phyloP scores from a whole-genome alignment of 208 protist genomes.

The Herpetomonas tarakana region DNA sequence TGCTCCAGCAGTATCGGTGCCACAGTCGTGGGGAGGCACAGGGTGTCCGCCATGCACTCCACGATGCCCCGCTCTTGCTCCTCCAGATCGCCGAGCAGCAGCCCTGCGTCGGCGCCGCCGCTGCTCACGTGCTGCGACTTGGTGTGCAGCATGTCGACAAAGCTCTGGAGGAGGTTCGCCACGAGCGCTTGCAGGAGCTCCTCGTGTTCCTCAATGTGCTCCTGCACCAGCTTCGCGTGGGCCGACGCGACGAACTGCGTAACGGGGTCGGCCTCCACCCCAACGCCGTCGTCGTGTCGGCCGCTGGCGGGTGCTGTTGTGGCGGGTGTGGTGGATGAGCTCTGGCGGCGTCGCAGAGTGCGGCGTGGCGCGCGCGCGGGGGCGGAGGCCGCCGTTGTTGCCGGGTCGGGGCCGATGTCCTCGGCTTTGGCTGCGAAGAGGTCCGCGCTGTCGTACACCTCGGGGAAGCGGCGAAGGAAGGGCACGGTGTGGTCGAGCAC shows the following conservation, averaged over 20 bases:
- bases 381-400: not conserved
- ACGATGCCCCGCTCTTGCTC: conserved; percentile 55
- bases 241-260: conserved; percentile 50
- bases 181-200: conserved; percentile 61
- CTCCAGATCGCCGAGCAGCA: conserved; percentile 8
- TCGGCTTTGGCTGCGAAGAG: conserved; percentile 72
- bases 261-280: conserved; percentile 35
- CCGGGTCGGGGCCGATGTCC: conserved; percentile 17
- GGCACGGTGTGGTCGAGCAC: conserved; percentile 72
- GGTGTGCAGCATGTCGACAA: conserved; percentile 71
- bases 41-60: conserved; percentile 80
- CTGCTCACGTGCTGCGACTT: conserved; percentile 47
- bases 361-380: conserved; percentile 12
- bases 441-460: conserved; percentile 69
- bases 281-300: conserved; percentile 6
- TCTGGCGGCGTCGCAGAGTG: conserved; percentile 17
- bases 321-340: not conserved
- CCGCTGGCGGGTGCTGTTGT: conserved; percentile 1
- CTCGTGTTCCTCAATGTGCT: conserved; percentile 74
- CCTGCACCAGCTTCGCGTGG: conserved; percentile 61
- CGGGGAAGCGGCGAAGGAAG: conserved; percentile 62
- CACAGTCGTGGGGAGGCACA: conserved; percentile 61
- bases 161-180: conserved; percentile 61
- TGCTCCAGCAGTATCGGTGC: conserved; percentile 68
- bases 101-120: conserved; percentile 9